Evolutionary conservation across 2,329 filamentous ascomycete genomes (phyloP), one percentile per base, ranked within the genome.

Genomic region (Cordyceps cateniannulata): DNA sequence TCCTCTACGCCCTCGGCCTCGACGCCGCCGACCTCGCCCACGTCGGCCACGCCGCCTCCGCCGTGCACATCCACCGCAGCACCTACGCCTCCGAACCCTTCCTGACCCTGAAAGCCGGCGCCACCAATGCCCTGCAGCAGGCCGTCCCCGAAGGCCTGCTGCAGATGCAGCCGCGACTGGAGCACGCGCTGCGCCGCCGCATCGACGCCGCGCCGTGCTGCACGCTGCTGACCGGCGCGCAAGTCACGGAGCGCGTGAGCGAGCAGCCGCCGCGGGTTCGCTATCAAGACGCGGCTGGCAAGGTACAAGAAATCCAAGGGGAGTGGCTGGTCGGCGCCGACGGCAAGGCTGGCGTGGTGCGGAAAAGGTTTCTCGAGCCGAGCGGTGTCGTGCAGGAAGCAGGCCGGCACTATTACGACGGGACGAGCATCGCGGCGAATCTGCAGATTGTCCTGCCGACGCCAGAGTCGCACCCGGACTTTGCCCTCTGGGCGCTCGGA

Each of bases 401-500:
- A 18, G 67, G 67, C n/a, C 24, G 29, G 5, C 72, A 69, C 56
- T 64, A 64, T 2, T 78, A 77, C 62, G 68, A 73, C 12, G 75
- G 69, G 16, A 75, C 72, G 0, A 82, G 80, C 79, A 73, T 82
- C 3, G 79, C 80, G 1, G 66, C 76, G 4, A 82, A 82, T 60
- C 72, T 76, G 63, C 67, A 76, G 25, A 70, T 82, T 25, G 68
- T 67, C 1, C 63, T 75, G 0, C 79, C 79, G 0, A 81, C 76
- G 1, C 72, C 70, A 6, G 64, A 77, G 29, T 74, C 76, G 0
- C 80, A 82, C 64, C 79, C 79, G 0, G 64, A 73, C 0, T 80
- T 81, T 55, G 76, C 78, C 0, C 67, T 81, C 2, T 82, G 79
- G 79, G 62, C 72, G 4, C 65, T 77, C 0, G 78, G 77, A 6